phyloP scores from a whole-genome alignment of 352 stramenopile species.

The Aphanomyces stellatus region DNA sequence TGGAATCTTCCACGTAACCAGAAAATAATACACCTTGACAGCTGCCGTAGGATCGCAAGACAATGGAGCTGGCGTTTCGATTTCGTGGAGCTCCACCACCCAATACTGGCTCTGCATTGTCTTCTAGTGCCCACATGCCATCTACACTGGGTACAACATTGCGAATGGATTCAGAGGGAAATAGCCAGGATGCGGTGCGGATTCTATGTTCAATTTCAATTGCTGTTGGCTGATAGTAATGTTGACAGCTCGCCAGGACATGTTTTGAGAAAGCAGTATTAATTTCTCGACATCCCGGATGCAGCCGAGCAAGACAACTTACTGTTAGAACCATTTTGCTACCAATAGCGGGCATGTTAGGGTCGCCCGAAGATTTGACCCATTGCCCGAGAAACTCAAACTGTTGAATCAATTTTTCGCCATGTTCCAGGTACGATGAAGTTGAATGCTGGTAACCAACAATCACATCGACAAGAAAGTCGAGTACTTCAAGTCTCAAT shows the following conservation, averaged over 20 bases:
- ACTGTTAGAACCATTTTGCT: neutral
- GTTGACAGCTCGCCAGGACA: constrained; percentile 31
- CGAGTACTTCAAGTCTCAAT: constrained; percentile 37
- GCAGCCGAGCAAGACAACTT: neutral
- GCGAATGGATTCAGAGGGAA: constrained; percentile 23
- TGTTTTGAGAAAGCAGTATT: constrained; percentile 23
- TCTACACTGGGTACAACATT: constrained; percentile 52
- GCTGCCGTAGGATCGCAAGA: constrained; percentile 45
- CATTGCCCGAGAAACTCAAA: constrained; percentile 21
- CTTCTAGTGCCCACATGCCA: constrained; percentile 72
- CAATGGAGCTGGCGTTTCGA: constrained; percentile 60
- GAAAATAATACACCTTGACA: constrained; percentile 54
- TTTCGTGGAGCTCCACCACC: constrained; percentile 24
- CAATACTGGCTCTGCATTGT: constrained; percentile 57
- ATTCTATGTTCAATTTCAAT: constrained; percentile 35
- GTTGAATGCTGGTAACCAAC: constrained; percentile 71
- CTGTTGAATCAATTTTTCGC: constrained; percentile 35
- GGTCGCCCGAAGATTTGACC: neutral
- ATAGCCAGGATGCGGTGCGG: constrained; percentile 52
- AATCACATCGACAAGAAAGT: constrained; percentile 26
- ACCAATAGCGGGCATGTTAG: neutral
- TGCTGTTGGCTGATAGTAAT: constrained; percentile 32
- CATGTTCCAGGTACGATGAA: constrained; percentile 39
- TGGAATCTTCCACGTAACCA: constrained; percentile 41
- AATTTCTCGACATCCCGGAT: neutral